phyloP scores from a whole-genome alignment of 1,139 yeast species.

The Candida pseudocylindracea region DNA sequence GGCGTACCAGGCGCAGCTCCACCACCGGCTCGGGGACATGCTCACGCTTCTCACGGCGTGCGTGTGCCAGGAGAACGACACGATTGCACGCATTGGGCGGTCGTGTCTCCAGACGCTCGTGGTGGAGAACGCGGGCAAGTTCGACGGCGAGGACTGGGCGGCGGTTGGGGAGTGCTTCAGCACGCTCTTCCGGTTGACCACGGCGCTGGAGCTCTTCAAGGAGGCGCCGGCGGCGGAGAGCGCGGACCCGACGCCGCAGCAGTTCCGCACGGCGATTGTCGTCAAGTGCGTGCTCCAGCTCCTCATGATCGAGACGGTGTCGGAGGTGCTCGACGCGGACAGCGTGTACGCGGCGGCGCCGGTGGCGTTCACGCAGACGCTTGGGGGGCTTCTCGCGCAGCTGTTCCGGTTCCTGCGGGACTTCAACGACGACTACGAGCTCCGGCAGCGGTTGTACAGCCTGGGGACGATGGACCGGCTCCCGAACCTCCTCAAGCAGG shows the following conservation, averaged over 20 bases:
- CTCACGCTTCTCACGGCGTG: constrained; percentile 63
- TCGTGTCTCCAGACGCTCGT: constrained; percentile 67
- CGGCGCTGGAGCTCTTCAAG: constrained; percentile 68
- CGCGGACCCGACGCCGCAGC: constrained; percentile 9
- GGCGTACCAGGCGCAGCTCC: constrained; percentile 55
- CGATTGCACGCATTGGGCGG: constrained; percentile 86
- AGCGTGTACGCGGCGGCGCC: constrained; percentile 53
- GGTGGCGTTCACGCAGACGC: constrained; percentile 28
- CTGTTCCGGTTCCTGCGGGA: constrained; percentile 69
- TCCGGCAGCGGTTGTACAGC: constrained; percentile 72
- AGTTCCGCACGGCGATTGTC: constrained; percentile 59
- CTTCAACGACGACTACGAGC: constrained; percentile 75
- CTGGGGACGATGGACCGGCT: constrained; percentile 83
- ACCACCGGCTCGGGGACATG: constrained; percentile 54
- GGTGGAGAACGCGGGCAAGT: constrained; percentile 48
- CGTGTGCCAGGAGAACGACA: constrained; percentile 90
- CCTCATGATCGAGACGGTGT: constrained; percentile 67
- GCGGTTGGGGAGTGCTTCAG: constrained; percentile 40
- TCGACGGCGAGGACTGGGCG: constrained; percentile 53
- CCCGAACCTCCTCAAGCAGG: constrained; percentile 84
- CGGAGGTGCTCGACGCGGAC: constrained; percentile 58
- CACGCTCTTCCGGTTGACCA: constrained; percentile 54
- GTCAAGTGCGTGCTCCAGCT: constrained; percentile 83
- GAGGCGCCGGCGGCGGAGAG: constrained; percentile 30
- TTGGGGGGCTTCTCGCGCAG: constrained; percentile 35